Base-by-base conservation (phyloP, 306 rosid species). In the Sphenostylis stenocarpa region DNA sequence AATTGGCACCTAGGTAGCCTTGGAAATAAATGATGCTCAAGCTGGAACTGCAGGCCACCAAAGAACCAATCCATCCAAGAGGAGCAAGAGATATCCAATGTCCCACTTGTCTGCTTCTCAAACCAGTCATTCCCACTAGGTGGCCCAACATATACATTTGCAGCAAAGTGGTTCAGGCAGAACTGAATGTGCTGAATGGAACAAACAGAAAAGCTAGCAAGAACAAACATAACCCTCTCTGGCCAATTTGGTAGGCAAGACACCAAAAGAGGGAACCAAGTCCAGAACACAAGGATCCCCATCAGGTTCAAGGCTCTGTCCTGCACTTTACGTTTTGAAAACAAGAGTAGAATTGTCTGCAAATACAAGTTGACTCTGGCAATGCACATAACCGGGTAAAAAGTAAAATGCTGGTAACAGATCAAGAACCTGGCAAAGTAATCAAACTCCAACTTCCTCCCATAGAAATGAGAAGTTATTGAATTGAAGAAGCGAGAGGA, bases 231-330 rank as follows among this genome's bases (percentile, higher is more conserved):
- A 45, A 82, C 4, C 86, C 85, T 84, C 83, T 91, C 97, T 0
- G 34, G 24, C 89, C 85, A 86, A 48, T 62, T 87, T 34, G 97
- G 97, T 0, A 91, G 71, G 26, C 21, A 77, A 1, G 85, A 83
- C 47, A 91, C 90, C 11, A 91, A 82, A 19, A 86, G 89, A 39
- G 92, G 90, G 72, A 85, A 89, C 97, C 97, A 89, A 23, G 85
- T 85, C 97, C 97, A 91, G 60, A 87, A 91, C 39, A 91, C 89
- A 28, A 85, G 55, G 10, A 86, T 80, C 39, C 92, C 97, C 36
- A 80, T 0, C 39, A 91, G 85, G 86, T 91, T 90, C 72, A 84
- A 44, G 0, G 80, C 86, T 57, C 94, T 88, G 34, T 86, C 77
- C 3, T 86, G 91, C 6, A 91, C 82, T 0, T 16, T 79, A 4